Evolutionary conservation across 2,329 filamentous ascomycete species (phyloP).

Genomic region (Aureobasidium sp.): DNA sequence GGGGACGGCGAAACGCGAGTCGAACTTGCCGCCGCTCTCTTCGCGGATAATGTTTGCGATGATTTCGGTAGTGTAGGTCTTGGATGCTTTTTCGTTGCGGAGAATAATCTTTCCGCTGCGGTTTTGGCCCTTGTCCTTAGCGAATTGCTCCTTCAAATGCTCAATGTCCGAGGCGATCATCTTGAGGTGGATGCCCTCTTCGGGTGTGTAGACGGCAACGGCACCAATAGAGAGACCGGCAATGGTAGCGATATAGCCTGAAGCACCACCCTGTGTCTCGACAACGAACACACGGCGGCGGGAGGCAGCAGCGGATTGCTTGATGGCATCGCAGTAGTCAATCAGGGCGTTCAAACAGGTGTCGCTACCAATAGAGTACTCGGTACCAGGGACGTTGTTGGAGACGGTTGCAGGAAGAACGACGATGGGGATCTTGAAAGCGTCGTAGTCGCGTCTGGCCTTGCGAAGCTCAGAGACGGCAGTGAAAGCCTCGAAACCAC

Average conservation of each 20-base stretch:
- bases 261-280: slow-evolving; percentile 91
- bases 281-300: slow-evolving; percentile 93
- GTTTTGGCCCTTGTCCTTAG: slow-evolving; percentile 75
- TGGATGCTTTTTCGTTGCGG: slow-evolving; percentile 90
- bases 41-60: slow-evolving; percentile 94
- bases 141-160: slow-evolving; percentile 78
- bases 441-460: slow-evolving; percentile 67
- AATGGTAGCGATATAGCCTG: slow-evolving; percentile 86
- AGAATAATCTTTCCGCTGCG: slow-evolving; percentile 89
- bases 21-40: slow-evolving; percentile 84
- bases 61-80: slow-evolving; percentile 83
- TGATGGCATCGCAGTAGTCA: slow-evolving; percentile 93
- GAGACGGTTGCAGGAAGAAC: slow-evolving; percentile 94
- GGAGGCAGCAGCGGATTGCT: slow-evolving; percentile 90
- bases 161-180: slow-evolving; percentile 89
- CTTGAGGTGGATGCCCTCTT: slow-evolving; percentile 88
- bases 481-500: slow-evolving; percentile 95
- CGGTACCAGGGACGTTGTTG: slow-evolving; percentile 96
- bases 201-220: slow-evolving; percentile 88
- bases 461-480: slow-evolving; percentile 79
- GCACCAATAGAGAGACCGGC: slow-evolving; percentile 89
- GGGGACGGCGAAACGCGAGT: slow-evolving; percentile 82
- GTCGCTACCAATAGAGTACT: slow-evolving; percentile 94
- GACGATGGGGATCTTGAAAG: slow-evolving; percentile 86
- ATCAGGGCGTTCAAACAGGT: slow-evolving; percentile 95